These are phyloP conservation scores for Astrothelium macrocarpum DNA, from an alignment of 495 filamentous ascomycete genomes.

Conservation along the genomic window DNA sequence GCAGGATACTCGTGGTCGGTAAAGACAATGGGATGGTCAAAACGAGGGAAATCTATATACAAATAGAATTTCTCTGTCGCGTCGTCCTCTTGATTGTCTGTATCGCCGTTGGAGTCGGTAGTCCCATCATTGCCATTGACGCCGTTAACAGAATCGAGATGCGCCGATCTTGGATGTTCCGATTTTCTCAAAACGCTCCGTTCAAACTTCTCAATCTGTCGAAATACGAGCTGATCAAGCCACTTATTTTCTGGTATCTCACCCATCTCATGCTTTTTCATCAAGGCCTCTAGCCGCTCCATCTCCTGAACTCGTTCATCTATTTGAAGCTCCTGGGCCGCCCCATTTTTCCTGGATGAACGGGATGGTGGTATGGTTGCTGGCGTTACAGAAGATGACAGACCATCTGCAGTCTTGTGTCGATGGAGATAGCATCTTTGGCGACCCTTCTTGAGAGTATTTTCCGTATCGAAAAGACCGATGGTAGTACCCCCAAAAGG, in stretches of 20 bases:
- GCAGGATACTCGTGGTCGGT: constrained; percentile 85
- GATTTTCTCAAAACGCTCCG: constrained; percentile 15
- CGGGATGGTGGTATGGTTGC: constrained; percentile 39
- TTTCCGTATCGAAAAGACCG: constrained; percentile 80
- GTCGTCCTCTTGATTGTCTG: constrained; percentile 33
- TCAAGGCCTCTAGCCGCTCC: constrained; percentile 70
- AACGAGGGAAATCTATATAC: constrained; percentile 85
- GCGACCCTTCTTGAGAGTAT: constrained; percentile 76
- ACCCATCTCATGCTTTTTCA: constrained; percentile 98
- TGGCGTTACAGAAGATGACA: constrained; percentile 70
- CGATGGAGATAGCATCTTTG: constrained; percentile 85
- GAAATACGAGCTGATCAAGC: constrained; percentile 89
- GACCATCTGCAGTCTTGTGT: constrained; percentile 75
- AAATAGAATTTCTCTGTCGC: constrained; percentile 58
- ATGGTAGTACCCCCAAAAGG: constrained; percentile 95
- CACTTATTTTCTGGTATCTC: constrained; percentile 88
- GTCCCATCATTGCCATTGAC: constrained; percentile 11
- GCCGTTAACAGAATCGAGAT: neutral
- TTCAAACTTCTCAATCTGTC: constrained; percentile 59
- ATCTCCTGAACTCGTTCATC: constrained; percentile 61
- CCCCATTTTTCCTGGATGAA: constrained; percentile 43
- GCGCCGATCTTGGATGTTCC: constrained; percentile 7
- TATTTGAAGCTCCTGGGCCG: constrained; percentile 27
- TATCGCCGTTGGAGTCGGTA: constrained; percentile 17
- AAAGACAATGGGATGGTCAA: constrained; percentile 94